Conservation (phyloP, 2,329 filamentous ascomycete species). For the Stenocarpella maydis region DNA sequence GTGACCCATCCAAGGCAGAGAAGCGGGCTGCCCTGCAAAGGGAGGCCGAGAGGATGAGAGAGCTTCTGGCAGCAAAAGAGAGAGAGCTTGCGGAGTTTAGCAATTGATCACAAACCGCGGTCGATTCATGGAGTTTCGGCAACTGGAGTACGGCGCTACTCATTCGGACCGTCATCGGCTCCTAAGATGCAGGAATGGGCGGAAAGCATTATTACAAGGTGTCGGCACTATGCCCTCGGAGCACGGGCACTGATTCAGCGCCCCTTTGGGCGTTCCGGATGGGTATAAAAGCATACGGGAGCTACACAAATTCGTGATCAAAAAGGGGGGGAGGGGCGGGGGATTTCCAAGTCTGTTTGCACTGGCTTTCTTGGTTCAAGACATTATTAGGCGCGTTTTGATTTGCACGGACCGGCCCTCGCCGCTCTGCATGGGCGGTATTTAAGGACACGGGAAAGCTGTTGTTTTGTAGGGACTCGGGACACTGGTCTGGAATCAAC, state of each 20-base stretch:
- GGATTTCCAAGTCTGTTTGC: slow-evolving; percentile 16
- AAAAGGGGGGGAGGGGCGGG: background rate
- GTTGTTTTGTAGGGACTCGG: no score
- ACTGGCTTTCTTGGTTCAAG: slow-evolving; percentile 18
- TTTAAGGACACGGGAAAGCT: no score
- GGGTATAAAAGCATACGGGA: slow-evolving; percentile 15
- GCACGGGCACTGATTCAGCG: slow-evolving; percentile 17
- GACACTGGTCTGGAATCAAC: no score
- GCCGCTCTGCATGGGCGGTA: slow-evolving; percentile 12
- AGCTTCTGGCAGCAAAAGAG: slow-evolving; percentile 76
- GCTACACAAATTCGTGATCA: slow-evolving; percentile 7
- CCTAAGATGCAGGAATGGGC: slow-evolving; percentile 13
- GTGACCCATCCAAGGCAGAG: slow-evolving; percentile 65
- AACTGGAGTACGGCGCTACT: slow-evolving; percentile 2
- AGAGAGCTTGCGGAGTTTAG: slow-evolving; percentile 67
- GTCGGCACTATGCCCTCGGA: slow-evolving; percentile 23
- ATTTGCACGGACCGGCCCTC: slow-evolving; percentile 14
- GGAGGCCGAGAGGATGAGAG: slow-evolving; percentile 80
- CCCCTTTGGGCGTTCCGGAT: slow-evolving; percentile 11
- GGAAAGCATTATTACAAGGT: slow-evolving; percentile 16
- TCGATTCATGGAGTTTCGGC: background rate
- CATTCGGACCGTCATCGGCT: slow-evolving; percentile 2
- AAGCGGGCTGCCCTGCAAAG: slow-evolving; percentile 71
- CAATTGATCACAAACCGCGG: background rate
- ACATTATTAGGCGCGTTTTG: slow-evolving; percentile 2